Base-by-base conservation (phyloP, 2,329 filamentous ascomycete species). In the Claviceps purpurea region DNA sequence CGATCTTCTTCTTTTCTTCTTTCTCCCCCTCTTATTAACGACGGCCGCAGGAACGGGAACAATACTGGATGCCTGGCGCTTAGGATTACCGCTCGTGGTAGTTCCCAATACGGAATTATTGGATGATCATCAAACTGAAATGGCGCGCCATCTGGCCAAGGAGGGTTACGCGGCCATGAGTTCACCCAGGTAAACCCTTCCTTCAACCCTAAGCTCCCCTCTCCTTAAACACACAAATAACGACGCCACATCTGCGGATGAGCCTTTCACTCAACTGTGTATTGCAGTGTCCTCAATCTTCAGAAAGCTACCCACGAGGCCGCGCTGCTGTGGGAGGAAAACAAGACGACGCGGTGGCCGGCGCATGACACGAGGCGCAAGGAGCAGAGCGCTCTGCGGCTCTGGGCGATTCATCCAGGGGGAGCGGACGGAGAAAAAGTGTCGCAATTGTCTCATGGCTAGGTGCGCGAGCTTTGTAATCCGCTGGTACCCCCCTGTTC, bases 91-190 rank as follows among this genome's bases (percentile, higher is more conserved):
- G 2, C 72, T 97, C n/a, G 77, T 98, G 49, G 88, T 95, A 1
- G 89, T 98, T 2, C 87, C 91, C 2, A 98, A 98, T 65, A 76
- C 81, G 1, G 73, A 74, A 6, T 77, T 98, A 0, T 77, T 95
- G 60, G 83, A 94, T 62, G 91, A 98, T 61, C 93, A 98, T 64
- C 93, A 98, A 68, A 77, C 81, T 20, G 89, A 97, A 65, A 77
- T 98, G 51, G 91, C 91, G 0, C 74, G 82, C 49, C 83, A 87
- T 58, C 76, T 97, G 52, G 79, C 85, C 37, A 70, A 74, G 24
- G 79, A 88, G 58, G 84, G 85, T 24, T 95, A 94, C 68, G 81
- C 88, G 2, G 74, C 90, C n/a, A 76, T 83, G 59, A 86, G 85
- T 11, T 71, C 75, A 50, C 69, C 88, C 43, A 73, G 77, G 84